Percentiles rank a stretch among this genome's conserved stretches.
Conservation (phyloP, 1,284 basidiomycete species). For the Rhodotorula sp. region DNA sequence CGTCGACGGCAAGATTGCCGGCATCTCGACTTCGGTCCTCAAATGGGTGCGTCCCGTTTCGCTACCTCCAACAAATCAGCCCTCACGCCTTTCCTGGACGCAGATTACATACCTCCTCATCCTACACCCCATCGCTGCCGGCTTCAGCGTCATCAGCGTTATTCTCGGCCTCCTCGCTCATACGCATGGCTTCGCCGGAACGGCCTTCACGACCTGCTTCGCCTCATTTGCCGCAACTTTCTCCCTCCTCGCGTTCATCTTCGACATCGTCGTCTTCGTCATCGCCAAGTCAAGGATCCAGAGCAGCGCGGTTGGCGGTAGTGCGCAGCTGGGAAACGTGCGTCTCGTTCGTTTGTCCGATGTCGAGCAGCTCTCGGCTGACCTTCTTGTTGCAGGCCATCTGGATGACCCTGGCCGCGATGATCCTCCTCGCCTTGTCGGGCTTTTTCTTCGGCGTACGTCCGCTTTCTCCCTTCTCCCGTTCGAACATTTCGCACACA, state of each 20-base stretch:
- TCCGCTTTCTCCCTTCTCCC: background rate
- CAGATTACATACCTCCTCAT: slow-evolving; percentile 43
- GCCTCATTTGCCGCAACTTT: slow-evolving; percentile 40
- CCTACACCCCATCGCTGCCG: slow-evolving; percentile 44
- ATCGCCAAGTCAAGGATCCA: slow-evolving; percentile 43
- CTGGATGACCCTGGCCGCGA: slow-evolving; percentile 43
- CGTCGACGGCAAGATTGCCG: slow-evolving; percentile 7
- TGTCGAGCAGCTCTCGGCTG: background rate
- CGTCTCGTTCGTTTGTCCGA: background rate
- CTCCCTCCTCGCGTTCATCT: slow-evolving; percentile 42
- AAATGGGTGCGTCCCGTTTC: slow-evolving; percentile 23
- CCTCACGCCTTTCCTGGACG: background rate
- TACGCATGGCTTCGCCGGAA: slow-evolving; percentile 34
- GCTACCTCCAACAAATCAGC: no score
- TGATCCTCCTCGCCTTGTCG: slow-evolving; percentile 31
- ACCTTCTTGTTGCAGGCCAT: slow-evolving; percentile 10
- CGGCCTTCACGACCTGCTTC: slow-evolving; percentile 42
- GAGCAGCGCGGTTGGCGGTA: slow-evolving; percentile 25
- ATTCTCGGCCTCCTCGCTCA: slow-evolving; percentile 37
- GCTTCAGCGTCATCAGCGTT: slow-evolving; percentile 31
- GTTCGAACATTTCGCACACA: background rate
- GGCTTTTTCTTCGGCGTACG: slow-evolving; percentile 43
- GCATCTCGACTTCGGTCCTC: slow-evolving; percentile 39
- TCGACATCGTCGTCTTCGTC: slow-evolving; percentile 43
- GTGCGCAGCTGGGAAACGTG: slow-evolving; percentile 35